Evolutionary conservation across 169 alveolate species (phyloP).

Genomic region (Blepharisma undulans): DNA sequence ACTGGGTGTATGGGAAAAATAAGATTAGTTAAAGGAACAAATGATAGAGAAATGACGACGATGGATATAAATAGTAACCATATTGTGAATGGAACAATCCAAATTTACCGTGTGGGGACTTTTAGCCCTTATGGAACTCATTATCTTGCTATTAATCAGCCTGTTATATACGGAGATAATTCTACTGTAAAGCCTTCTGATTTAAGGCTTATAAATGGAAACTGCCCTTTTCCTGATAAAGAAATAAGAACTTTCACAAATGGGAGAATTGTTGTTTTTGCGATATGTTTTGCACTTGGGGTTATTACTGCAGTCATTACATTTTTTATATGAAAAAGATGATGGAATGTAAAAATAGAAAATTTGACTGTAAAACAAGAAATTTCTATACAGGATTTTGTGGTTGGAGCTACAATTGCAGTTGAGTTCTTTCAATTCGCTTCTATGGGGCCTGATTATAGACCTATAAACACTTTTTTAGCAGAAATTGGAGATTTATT

Average conservation of each 20-base stretch:
- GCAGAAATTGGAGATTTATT: background rate
- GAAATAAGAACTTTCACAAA: background rate
- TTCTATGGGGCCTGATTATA: constrained; percentile 5
- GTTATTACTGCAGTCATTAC: background rate
- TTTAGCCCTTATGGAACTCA: background rate
- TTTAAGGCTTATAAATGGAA: background rate
- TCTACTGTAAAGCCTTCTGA: background rate
- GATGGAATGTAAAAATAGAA: background rate
- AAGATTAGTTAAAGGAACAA: background rate
- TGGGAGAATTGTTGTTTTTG: background rate
- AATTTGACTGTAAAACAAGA: background rate
- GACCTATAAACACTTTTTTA: background rate
- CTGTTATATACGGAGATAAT: background rate
- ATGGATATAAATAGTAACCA: background rate
- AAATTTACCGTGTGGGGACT: background rate
- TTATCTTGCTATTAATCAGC: background rate
- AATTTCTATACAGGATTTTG: background rate
- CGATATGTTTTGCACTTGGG: background rate
- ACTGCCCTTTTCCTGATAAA: background rate
- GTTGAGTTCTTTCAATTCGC: background rate
- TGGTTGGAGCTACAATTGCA: background rate
- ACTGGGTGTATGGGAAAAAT: background rate
- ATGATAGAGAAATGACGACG: background rate
- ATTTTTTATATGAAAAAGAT: background rate
- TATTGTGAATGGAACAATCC: background rate